A percentile compares a stretch with the other conserved stretches of the same genome.
Evolutionary conservation across 768 basidiomycete genomes (phyloP).

Genomic region (Sporobolomyces roseus): DNA sequence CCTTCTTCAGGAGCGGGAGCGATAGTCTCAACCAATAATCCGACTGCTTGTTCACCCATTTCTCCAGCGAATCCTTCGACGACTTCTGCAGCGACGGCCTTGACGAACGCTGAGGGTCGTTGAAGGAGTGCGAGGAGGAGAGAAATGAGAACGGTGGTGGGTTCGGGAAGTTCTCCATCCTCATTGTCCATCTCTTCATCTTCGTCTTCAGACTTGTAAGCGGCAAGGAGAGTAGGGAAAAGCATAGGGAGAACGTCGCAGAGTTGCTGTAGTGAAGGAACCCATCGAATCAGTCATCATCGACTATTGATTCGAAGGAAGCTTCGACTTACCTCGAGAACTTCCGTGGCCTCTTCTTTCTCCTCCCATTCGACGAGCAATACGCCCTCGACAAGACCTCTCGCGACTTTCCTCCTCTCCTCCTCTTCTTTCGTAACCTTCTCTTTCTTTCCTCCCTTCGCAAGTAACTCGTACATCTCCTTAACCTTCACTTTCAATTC

Average conservation of each 20-base stretch:
- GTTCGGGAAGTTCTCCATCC: conserved; percentile 55
- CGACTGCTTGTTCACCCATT: conserved; percentile 45
- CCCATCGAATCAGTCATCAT: too few relatives aligned
- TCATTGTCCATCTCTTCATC: conserved; percentile 42
- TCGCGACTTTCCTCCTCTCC: conserved; percentile 18
- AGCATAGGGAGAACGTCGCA: conserved; percentile 61
- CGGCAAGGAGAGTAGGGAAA: conserved; percentile 48
- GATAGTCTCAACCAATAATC: conserved; percentile 43
- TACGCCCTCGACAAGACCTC: conserved; percentile 50
- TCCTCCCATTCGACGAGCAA: conserved; percentile 69
- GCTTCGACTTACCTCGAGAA: conserved; percentile 60
- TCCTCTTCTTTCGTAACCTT: not conserved
- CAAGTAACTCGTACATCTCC: conserved; percentile 25
- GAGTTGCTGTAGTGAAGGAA: too few relatives aligned
- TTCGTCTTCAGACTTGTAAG: conserved; percentile 9
- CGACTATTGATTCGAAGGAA: not conserved
- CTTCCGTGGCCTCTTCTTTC: conserved; percentile 59
- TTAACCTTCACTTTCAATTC: conserved; percentile 53
- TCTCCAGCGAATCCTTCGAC: conserved; percentile 53
- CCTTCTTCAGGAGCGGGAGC: conserved; percentile 39
- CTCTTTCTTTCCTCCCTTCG: conserved; percentile 5
- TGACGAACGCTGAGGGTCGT: conserved; percentile 71
- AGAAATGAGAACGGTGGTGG: conserved; percentile 82
- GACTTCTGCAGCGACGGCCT: conserved; percentile 67
- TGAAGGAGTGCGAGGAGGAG: conserved; percentile 86